Conservation (phyloP, 202 grass and related monocot species). For the Alloteropsis angusta region DNA sequence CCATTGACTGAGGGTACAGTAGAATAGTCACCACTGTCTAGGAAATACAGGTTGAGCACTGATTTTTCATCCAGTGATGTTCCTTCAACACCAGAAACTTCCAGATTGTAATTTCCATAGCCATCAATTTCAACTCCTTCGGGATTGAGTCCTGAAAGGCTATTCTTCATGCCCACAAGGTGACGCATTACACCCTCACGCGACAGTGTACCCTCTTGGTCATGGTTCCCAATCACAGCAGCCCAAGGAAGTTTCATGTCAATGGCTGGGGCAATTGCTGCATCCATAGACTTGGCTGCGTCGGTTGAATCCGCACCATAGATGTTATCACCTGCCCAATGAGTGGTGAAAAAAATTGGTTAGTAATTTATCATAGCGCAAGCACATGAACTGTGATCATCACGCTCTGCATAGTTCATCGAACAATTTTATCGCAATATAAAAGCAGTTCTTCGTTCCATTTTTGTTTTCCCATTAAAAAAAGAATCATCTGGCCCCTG, state of each 20-base stretch:
- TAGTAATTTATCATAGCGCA: background rate
- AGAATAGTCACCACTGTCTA: conserved; percentile 94
- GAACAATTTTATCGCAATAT: background rate
- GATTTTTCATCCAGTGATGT: conserved; percentile 68
- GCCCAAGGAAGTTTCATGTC: conserved; percentile 78
- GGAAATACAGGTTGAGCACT: conserved; percentile 86
- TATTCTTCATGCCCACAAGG: conserved; percentile 67
- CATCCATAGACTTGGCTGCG: conserved; percentile 68
- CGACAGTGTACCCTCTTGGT: conserved; percentile 78
- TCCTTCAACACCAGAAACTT: conserved; percentile 56
- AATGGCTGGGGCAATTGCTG: conserved; percentile 63
- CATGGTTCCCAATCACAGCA: conserved; percentile 83
- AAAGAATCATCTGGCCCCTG: background rate
- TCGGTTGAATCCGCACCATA: conserved; percentile 52
- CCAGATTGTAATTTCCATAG: conserved; percentile 83
- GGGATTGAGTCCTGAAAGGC: conserved; percentile 71
- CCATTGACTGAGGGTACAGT: conserved; percentile 56
- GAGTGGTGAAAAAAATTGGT: background rate
- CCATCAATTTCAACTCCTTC: conserved; percentile 64
- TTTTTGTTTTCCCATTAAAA: background rate
- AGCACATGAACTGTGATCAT: background rate
- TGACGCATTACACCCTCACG: conserved; percentile 79
- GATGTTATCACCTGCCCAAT: conserved; percentile 81
- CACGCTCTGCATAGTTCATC: background rate
- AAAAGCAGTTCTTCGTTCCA: background rate